phyloP scores from a whole-genome alignment of 2,329 filamentous ascomycete genomes.

The Ascochyta rabiei region DNA sequence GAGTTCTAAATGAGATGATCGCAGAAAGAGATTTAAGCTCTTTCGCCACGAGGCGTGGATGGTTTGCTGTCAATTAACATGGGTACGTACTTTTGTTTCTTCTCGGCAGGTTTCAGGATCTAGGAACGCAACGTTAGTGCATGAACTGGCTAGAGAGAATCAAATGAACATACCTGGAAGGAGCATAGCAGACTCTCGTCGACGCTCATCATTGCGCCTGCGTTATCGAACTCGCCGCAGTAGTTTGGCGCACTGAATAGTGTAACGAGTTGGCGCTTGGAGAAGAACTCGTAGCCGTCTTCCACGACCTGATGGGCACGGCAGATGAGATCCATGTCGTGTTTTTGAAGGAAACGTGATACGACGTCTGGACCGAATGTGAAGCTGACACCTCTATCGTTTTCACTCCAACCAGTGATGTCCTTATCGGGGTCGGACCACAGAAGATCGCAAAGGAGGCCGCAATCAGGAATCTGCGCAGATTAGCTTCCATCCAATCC shows the following conservation, averaged over 20 bases:
- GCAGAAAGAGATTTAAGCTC: constrained; percentile 54
- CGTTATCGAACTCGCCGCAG: constrained; percentile 99
- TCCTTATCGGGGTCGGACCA: constrained; percentile 99
- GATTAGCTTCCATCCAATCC: constrained; percentile 44
- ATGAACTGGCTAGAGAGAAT: background rate
- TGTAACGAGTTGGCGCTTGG: constrained; percentile 95
- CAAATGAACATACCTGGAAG: constrained; percentile 75
- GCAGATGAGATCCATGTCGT: constrained; percentile 99
- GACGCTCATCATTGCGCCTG: constrained; percentile 99
- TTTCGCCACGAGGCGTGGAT: constrained; percentile 73
- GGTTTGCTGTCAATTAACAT: constrained; percentile 72
- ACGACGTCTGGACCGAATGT: constrained; percentile 98
- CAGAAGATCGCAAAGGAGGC: constrained; percentile 93
- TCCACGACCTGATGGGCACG: constrained; percentile 98
- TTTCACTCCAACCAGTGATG: constrained; percentile 98
- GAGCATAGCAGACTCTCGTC: constrained; percentile 98
- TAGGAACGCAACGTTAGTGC: constrained; percentile 48
- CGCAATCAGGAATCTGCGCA: constrained; percentile 93
- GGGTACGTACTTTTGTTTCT: constrained; percentile 99
- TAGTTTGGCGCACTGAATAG: constrained; percentile 99
- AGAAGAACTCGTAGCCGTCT: constrained; percentile 99
- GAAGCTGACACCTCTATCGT: constrained; percentile 97
- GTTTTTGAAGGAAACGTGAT: constrained; percentile 95
- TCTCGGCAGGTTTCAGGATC: constrained; percentile 99
- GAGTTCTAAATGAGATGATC: constrained; percentile 42